Evolutionary conservation across 805 yeast species (phyloP), one percentile per base, ranked within the genome.

Genomic region (Hanseniaspora clermontiae): DNA sequence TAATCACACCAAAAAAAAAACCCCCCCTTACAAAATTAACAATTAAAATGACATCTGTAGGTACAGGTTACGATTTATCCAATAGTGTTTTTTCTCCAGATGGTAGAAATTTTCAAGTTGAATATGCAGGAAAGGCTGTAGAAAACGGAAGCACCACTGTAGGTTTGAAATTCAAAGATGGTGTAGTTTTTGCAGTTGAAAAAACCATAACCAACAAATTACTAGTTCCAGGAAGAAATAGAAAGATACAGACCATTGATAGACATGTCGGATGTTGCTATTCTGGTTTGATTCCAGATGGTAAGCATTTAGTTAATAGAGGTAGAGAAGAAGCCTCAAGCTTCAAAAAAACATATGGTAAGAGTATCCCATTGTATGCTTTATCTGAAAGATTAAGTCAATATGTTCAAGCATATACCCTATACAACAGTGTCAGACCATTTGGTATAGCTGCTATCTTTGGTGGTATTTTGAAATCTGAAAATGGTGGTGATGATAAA

Each of bases 51-150:
- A 85, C 97, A 42, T 93, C 98, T 49, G 90, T 93, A 64, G 99
- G 99, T 64, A 93, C 99, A 32, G 99, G 99, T 19, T 93, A 93
- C 81, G 99, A 93, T 77, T 82, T 93, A 67, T 88, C 97, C 37
- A 93, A 93, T 75, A 84, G 95, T 73, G 96, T 91, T 60, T 93
- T 93, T 74, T 71, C 76, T n/a, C 74, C 77, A 70, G 96, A 88
- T 68, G 95, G 95, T 43, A 79, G 95, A 74, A 87, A 87, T 70
- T 93, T 93, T 74, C 99, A 93, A 71, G 98, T 93, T 19, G 98
- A 93, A 70, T 93, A 93, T 66, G 99, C 99, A 36, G 78, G 85
- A 65, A 93, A 93, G 68, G 98, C 98, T 1, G 97, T 91, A 2
- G 99, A 93, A 70, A 90, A 89, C 65, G 96, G 96, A 51, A 95